Conservation (phyloP, 441 rosid species). For the Lepidium campestre region DNA sequence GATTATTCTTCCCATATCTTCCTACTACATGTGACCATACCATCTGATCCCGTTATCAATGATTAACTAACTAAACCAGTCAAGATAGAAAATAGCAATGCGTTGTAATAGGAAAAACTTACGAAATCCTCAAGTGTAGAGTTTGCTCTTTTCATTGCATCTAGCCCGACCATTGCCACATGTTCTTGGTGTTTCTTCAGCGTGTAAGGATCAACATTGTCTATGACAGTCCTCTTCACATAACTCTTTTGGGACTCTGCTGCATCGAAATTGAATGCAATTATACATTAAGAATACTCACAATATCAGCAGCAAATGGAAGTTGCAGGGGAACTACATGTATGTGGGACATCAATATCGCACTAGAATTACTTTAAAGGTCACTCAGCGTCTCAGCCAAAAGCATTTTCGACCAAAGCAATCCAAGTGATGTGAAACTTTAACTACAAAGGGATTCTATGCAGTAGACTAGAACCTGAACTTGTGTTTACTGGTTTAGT, state of each 20-base stretch:
- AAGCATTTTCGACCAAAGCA: not conserved
- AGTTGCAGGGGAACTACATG: not conserved
- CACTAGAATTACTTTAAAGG: not conserved
- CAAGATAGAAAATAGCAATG: not conserved
- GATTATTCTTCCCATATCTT: not conserved
- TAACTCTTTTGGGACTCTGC: slow-evolving; percentile 25
- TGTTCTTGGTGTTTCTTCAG: slow-evolving; percentile 17
- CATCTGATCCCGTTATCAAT: not conserved
- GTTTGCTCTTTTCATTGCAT: slow-evolving; percentile 78
- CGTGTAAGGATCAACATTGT: slow-evolving; percentile 6
- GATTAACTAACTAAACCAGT: not conserved
- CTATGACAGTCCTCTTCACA: slow-evolving; percentile 17
- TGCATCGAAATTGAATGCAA: not conserved
- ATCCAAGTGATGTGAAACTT: not conserved
- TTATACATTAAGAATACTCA: not conserved
- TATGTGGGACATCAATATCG: not conserved
- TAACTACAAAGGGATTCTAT: not conserved
- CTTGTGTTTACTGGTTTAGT: not conserved
- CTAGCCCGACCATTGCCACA: slow-evolving; percentile 54
- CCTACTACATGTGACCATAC: not conserved
- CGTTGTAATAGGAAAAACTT: slow-evolving; percentile 20
- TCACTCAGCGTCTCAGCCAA: not conserved
- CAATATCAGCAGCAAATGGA: not conserved
- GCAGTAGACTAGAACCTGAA: slow-evolving; percentile 19
- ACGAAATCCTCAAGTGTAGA: slow-evolving; percentile 88